Evolutionary conservation across 306 rosid species (phyloP).

Genomic region (Pyrus communis): DNA sequence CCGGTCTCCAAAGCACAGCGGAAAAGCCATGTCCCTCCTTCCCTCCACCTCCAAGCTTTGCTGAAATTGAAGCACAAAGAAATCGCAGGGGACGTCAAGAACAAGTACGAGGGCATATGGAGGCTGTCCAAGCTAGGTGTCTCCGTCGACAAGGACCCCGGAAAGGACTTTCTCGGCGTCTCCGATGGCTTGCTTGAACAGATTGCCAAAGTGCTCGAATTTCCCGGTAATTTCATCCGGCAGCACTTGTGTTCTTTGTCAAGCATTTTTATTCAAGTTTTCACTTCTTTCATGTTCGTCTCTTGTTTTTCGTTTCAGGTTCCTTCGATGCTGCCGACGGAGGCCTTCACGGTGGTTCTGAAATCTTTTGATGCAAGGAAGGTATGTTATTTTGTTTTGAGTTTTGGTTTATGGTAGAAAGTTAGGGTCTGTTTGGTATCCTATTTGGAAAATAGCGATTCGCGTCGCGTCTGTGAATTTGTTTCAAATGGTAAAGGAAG

Average conservation of each 20-base stretch:
- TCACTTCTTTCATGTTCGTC: neutral
- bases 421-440: neutral
- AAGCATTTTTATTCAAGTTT: neutral
- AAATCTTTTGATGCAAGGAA: constrained; percentile 98
- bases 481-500: neutral
- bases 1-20: neutral
- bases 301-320: constrained; percentile 48
- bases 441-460: neutral
- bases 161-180: constrained; percentile 63
- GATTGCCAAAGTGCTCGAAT: constrained; percentile 67
- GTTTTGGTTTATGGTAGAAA: too few relatives aligned
- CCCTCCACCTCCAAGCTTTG: constrained; percentile 39
- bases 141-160: constrained; percentile 63
- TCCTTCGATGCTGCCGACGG: constrained; percentile 71
- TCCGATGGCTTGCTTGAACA: constrained; percentile 61
- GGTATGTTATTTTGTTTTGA: constrained; percentile 33
- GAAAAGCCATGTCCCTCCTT: constrained; percentile 42
- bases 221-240: constrained; percentile 44
- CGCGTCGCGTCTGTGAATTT: neutral
- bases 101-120: constrained; percentile 74
- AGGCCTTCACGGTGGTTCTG: constrained; percentile 69
- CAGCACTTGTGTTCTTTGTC: neutral
- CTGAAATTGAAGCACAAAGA: constrained; percentile 55
- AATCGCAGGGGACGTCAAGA: constrained; percentile 20
- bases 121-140: constrained; percentile 73